phyloP scores from a whole-genome alignment of 495 filamentous ascomycete species.

The Oidiodendron maius region DNA sequence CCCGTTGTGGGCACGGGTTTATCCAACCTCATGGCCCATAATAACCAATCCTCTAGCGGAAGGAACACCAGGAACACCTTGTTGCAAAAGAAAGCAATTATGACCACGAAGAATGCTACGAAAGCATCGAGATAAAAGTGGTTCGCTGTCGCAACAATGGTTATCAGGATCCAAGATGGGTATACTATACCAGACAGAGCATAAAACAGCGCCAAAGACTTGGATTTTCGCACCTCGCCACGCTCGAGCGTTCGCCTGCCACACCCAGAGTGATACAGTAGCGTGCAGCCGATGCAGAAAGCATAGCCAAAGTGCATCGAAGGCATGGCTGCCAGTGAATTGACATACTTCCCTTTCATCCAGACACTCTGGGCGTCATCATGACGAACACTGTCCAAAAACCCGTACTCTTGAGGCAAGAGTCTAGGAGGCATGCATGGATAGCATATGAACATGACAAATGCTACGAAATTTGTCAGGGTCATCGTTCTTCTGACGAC shows the following conservation, averaged over 20 bases:
- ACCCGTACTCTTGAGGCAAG: slow-evolving; percentile 52
- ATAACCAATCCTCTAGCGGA: slow-evolving; percentile 49
- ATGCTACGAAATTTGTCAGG: slow-evolving; percentile 56
- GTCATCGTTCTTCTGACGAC: slow-evolving; percentile 56
- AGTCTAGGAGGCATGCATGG: slow-evolving; percentile 62
- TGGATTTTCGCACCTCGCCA: slow-evolving; percentile 35
- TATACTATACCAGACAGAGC: slow-evolving; percentile 46
- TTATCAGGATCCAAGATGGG: slow-evolving; percentile 50
- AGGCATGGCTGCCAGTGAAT: slow-evolving; percentile 52
- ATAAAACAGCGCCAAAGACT: slow-evolving; percentile 36
- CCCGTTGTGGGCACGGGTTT: slow-evolving; percentile 55
- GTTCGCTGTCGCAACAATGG: slow-evolving; percentile 62
- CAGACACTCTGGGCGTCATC: slow-evolving; percentile 54
- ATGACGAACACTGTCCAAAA: slow-evolving; percentile 58
- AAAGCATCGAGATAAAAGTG: slow-evolving; percentile 60
- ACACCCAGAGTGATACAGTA: slow-evolving; percentile 54
- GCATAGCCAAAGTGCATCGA: slow-evolving; percentile 56
- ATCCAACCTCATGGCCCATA: slow-evolving; percentile 48
- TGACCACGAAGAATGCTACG: slow-evolving; percentile 41
- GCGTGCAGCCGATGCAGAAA: slow-evolving; percentile 53
- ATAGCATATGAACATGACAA: slow-evolving; percentile 55
- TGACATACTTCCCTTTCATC: slow-evolving; percentile 53
- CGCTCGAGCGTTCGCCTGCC: slow-evolving; percentile 39
- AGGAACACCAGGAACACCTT: slow-evolving; percentile 47
- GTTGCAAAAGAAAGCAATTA: slow-evolving; percentile 46